phyloP scores from a whole-genome alignment of 1,139 yeast species.

The Pichia sp. region DNA sequence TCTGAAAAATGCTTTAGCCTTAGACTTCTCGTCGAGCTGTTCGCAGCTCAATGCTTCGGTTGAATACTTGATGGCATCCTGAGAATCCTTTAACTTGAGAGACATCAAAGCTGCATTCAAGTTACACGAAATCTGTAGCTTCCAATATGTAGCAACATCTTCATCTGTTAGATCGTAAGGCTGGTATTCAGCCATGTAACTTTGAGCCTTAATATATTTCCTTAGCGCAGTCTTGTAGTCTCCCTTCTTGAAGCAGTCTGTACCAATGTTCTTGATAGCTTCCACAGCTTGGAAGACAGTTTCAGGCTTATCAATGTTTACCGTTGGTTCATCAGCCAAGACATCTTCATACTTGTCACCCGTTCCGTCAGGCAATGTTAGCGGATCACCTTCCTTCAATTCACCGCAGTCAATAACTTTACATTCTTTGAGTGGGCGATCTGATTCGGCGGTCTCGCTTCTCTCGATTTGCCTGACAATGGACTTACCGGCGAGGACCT shows the following conservation, averaged over 20 bases:
- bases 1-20: slow-evolving; percentile 82
- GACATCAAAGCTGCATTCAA: slow-evolving; percentile 76
- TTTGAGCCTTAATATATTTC: slow-evolving; percentile 69
- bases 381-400: slow-evolving; percentile 50
- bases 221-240: slow-evolving; percentile 51
- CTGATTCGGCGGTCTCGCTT: slow-evolving; percentile 56
- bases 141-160: slow-evolving; percentile 44
- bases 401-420: slow-evolving; percentile 78
- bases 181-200: slow-evolving; percentile 65
- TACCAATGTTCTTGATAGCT: slow-evolving; percentile 74
- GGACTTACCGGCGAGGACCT: slow-evolving; percentile 77
- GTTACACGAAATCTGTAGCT: slow-evolving; percentile 56
- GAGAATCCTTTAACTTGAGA: slow-evolving; percentile 56
- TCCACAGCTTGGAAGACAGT: slow-evolving; percentile 64
- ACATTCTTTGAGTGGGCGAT: slow-evolving; percentile 63
- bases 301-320: slow-evolving; percentile 55
- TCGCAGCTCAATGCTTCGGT: slow-evolving; percentile 63
- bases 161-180: slow-evolving; percentile 65
- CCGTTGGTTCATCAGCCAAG: slow-evolving; percentile 66
- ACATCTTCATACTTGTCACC: slow-evolving; percentile 82
- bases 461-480: slow-evolving; percentile 75
- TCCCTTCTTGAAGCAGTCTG: slow-evolving; percentile 64
- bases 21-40: slow-evolving; percentile 58
- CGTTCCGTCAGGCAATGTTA: slow-evolving; percentile 62
- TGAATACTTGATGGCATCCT: slow-evolving; percentile 56